Evolutionary conservation across 225 moss, liverwort and hornwort species (phyloP), one percentile per base, ranked within the genome.

Genomic region (Neckera pumila): DNA sequence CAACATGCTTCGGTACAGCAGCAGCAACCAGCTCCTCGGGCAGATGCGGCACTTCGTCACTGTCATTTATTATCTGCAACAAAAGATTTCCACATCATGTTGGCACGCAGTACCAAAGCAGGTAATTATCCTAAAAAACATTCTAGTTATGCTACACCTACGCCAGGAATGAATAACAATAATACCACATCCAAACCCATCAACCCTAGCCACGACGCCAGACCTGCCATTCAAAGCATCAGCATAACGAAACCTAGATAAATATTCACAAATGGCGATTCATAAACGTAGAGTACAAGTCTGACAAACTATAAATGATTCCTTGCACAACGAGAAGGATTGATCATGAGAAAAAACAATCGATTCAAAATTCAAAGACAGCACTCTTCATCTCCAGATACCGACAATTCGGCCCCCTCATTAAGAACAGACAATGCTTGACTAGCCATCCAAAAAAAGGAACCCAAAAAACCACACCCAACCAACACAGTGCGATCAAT

Each of bases 1-100:
- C 97, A 57, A 98, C 96, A 84, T 98, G 98, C 90, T 90, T 95
- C 62, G 98, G 98, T 88, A 98, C 80, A 85, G 94, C 88, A 67
- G 94, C 91, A 49, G 94, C 90, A 83, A 92, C 87, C 84, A 98
- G 91, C 86, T 96, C 98, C 43, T 91, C 88, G 19, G 98, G 97
- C 70, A 96, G 78, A 70, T 85, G 81, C 81, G 75, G 89, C 43
- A 82, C 79, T 84, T 89, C 89, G 63, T 82, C 91, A 60, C 86
- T 49, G 28, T 86, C 92, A 73, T 86, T 85, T 82, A 82, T 49
- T 85, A 88, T 86, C 94, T 94, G 89, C 89, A 74, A 40, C 54
- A 86, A 65, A 40, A 53, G 54, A 84, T 70, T 84, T 87, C 83
- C n/a, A 71, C 27, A 63, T 63, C 42, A 53, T 57, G 23, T 65